phyloP scores from a whole-genome alignment of 73 alveolate species.

The Symbiodinium pilosum region DNA sequence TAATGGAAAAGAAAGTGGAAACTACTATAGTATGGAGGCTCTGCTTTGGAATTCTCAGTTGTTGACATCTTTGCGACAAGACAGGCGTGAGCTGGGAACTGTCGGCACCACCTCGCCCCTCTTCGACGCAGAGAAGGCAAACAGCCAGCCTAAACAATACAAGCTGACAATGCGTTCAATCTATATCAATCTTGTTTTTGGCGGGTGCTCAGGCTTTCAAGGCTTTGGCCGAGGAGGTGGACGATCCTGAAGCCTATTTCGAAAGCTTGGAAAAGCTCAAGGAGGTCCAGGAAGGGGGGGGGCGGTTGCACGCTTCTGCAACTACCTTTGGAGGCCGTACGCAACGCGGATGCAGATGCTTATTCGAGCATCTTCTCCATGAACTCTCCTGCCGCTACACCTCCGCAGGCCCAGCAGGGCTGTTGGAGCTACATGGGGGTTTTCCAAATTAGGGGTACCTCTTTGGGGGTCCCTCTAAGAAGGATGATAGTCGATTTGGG shows the following conservation, averaged over 20 bases:
- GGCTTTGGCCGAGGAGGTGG: slow-evolving; percentile 90
- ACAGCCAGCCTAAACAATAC: not conserved
- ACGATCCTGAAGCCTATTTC: slow-evolving; percentile 49
- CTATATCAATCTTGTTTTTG: too few species aligned
- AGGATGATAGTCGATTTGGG: too few species aligned
- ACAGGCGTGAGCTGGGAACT: slow-evolving; percentile 81
- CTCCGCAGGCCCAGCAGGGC: slow-evolving; percentile 24
- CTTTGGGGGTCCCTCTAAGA: too few species aligned
- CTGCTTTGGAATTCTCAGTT: not conserved
- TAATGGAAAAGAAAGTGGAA: too few species aligned
- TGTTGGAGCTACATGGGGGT: not conserved
- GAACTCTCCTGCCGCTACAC: slow-evolving; percentile 66
- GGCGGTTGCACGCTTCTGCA: not conserved
- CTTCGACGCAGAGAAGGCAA: slow-evolving; percentile 60
- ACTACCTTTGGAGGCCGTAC: slow-evolving; percentile 18
- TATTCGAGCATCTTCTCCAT: slow-evolving; percentile 72
- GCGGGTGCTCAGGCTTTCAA: slow-evolving; percentile 49
- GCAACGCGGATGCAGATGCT: slow-evolving; percentile 77
- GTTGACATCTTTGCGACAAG: not conserved
- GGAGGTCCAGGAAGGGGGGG: not conserved
- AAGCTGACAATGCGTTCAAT: not conserved
- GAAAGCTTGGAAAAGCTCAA: slow-evolving; percentile 53
- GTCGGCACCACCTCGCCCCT: slow-evolving; percentile 65
- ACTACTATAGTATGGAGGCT: not conserved
- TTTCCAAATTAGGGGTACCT: too few species aligned